A percentile compares a stretch with the other conserved stretches of the same genome.
Conservation (phyloP, 1,284 basidiomycete species). For the Phellinidium pouzarii region DNA sequence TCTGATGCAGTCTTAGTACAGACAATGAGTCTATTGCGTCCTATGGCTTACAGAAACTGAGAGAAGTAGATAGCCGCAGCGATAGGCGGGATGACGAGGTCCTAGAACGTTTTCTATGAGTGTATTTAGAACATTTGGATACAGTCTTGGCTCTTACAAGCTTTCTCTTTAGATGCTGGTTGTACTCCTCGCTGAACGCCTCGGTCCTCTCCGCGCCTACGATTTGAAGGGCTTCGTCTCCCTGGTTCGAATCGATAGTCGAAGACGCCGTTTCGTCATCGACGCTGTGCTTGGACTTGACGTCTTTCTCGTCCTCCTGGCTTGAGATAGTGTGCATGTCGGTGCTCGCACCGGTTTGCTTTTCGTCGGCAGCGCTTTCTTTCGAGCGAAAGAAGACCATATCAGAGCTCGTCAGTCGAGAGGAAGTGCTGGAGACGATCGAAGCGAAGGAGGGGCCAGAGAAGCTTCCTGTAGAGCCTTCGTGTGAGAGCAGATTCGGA, state of each 20-base stretch:
- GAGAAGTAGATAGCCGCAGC: slow-evolving; percentile 62
- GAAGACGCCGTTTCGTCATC: too few species aligned
- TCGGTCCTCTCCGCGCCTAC: slow-evolving; percentile 44
- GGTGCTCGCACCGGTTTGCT: too few species aligned
- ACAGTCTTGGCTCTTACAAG: slow-evolving; percentile 33
- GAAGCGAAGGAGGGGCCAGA: too few species aligned
- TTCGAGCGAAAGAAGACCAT: too few species aligned
- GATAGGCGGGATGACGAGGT: slow-evolving; percentile 49
- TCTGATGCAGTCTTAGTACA: slow-evolving; percentile 26
- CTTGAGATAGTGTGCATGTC: too few species aligned
- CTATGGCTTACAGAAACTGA: slow-evolving; percentile 43
- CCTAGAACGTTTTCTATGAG: slow-evolving; percentile 29
- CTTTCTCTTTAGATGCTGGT: slow-evolving; percentile 47
- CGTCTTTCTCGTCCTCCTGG: too few species aligned
- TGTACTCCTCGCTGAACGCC: slow-evolving; percentile 56
- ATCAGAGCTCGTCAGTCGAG: too few species aligned
- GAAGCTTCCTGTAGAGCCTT: too few species aligned
- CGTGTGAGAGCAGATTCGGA: too few species aligned
- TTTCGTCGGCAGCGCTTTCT: too few species aligned
- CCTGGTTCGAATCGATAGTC: slow-evolving; percentile 27
- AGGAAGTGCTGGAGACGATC: too few species aligned
- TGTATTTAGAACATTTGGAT: neutral
- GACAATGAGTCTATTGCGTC: neutral
- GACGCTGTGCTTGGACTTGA: too few species aligned
- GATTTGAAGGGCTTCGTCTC: slow-evolving; percentile 54